Percentiles rank a stretch among this genome's conserved stretches.
These are phyloP conservation scores for Nyssa sinensis DNA, from an alignment of 148 eudicot species.

Conservation along the genomic window DNA sequence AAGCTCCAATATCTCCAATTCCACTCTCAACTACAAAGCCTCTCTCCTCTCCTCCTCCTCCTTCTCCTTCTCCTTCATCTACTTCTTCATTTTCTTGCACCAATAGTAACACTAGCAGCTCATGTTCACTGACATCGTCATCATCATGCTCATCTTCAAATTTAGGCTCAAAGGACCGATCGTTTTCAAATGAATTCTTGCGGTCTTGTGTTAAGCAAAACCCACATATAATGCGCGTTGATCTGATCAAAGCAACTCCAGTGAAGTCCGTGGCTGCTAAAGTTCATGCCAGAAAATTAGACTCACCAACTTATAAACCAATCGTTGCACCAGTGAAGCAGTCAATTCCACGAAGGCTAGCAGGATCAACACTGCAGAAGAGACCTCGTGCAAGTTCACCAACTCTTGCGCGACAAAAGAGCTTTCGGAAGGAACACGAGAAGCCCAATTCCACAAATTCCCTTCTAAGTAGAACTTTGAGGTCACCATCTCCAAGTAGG, in stretches of 20 bases:
- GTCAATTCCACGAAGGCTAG: conserved; percentile 24
- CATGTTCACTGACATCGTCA: conserved; percentile 29
- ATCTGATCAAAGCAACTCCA: no score
- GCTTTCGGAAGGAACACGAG: conserved; percentile 49
- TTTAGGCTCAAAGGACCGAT: conserved; percentile 37
- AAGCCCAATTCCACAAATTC: conserved; percentile 17
- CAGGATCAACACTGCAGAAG: conserved; percentile 37
- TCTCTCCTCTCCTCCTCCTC: conserved; percentile 25
- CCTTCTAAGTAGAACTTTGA: conserved; percentile 29
- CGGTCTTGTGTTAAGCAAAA: conserved; percentile 56
- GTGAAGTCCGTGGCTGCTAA: conserved; percentile 1
- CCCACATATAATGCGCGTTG: conserved; percentile 32
- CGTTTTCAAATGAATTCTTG: conserved; percentile 53
- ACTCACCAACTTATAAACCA: conserved; percentile 10
- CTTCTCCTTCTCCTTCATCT: conserved; percentile 30
- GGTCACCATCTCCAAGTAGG: conserved; percentile 70
- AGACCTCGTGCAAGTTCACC: conserved; percentile 63
- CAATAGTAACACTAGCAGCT: conserved; percentile 21
- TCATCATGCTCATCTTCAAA: conserved; percentile 38
- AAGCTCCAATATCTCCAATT: conserved; percentile 33
- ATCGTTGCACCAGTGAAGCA: conserved; percentile 21
- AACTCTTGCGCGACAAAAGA: conserved; percentile 61
- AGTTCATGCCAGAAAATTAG: conserved; percentile 12
- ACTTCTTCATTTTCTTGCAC: conserved; percentile 39
- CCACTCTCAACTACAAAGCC: conserved; percentile 20